phyloP scores from a whole-genome alignment of 2,329 filamentous ascomycete species.

The Colletotrichum melonis region DNA sequence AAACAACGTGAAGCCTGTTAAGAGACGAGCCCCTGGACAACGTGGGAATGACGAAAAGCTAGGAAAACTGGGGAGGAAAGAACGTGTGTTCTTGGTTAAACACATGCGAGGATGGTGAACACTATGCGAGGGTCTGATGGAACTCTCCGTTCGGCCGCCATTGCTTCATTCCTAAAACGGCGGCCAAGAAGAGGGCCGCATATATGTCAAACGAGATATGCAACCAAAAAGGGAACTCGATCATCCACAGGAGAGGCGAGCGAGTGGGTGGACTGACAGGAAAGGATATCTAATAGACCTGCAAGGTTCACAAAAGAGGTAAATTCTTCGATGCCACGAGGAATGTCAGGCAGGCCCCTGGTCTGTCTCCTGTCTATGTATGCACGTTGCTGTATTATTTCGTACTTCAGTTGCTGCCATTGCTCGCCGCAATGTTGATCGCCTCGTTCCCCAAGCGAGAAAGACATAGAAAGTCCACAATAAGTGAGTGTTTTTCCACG shows the following conservation, averaged over 20 bases:
- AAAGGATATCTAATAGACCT: background rate
- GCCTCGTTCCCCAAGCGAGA: background rate
- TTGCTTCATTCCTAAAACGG: constrained; percentile 5
- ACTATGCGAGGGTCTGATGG: background rate
- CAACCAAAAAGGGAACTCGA: background rate
- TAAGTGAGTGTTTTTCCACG: background rate
- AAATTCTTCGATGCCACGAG: constrained; percentile 19
- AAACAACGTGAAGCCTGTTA: background rate
- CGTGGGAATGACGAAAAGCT: constrained; percentile 2
- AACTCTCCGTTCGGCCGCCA: background rate
- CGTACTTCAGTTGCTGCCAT: background rate
- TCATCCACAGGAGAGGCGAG: background rate
- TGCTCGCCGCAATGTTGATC: constrained; percentile 8
- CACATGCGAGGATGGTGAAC: too few species aligned
- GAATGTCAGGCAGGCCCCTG: background rate
- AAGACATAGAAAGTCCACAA: background rate
- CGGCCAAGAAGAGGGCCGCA: background rate
- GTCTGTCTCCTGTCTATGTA: background rate
- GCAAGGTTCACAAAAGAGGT: background rate
- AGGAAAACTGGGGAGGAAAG: background rate
- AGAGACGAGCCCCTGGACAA: constrained; percentile 2
- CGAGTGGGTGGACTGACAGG: background rate
- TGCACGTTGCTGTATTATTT: background rate
- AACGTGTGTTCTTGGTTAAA: background rate
- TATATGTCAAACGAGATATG: background rate